Percentiles rank a stretch among this genome's conserved stretches.
These are phyloP conservation scores for Trichomonas gallinae DNA, from an alignment of 208 protist species.

Conservation along the genomic window DNA sequence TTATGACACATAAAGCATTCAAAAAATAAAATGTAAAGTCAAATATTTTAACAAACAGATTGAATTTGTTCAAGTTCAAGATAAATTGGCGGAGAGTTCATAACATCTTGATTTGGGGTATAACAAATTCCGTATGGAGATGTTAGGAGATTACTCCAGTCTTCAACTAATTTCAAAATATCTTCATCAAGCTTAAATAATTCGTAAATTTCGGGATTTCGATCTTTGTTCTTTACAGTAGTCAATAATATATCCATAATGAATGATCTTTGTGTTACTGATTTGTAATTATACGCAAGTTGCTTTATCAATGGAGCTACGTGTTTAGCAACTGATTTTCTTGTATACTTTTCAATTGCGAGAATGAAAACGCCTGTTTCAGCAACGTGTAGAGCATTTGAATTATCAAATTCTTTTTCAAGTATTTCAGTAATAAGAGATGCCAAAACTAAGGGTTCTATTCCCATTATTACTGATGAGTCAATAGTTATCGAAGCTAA, in stretches of 20 bases:
- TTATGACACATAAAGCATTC: no score
- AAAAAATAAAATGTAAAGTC: no score
- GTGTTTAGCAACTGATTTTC: not conserved
- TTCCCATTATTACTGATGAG: not conserved
- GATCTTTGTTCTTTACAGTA: not conserved
- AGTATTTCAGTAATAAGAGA: not conserved
- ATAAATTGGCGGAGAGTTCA: not conserved
- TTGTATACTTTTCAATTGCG: not conserved
- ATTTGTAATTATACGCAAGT: not conserved
- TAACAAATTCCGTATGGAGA: not conserved
- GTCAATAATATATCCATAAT: not conserved
- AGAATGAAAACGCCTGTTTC: not conserved
- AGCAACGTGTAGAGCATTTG: not conserved
- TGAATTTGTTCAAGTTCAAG: not conserved
- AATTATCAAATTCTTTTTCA: not conserved
- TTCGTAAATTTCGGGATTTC: not conserved
- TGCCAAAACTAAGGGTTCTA: not conserved
- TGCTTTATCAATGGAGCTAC: not conserved
- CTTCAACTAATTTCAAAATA: not conserved
- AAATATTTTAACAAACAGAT: not conserved
- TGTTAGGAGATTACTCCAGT: not conserved
- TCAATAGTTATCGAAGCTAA: not conserved
- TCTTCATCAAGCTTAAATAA: not conserved
- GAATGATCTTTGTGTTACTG: not conserved
- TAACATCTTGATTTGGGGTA: not conserved